phyloP scores from a whole-genome alignment of 2,329 filamentous ascomycete genomes.

The Diaporthe capsici region DNA sequence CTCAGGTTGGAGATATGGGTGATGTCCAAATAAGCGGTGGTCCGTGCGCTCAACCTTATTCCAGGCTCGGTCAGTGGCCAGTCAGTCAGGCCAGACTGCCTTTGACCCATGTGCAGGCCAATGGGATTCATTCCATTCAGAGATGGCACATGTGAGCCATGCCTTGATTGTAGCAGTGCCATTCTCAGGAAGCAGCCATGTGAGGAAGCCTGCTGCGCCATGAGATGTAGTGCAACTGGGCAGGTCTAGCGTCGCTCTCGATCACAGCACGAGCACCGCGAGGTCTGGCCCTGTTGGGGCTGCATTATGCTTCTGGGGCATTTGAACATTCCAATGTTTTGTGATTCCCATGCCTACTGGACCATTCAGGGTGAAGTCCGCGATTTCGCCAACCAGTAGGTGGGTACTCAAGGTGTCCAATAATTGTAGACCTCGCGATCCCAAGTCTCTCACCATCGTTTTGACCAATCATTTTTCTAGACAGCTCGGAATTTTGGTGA shows the following conservation, averaged over 20 bases:
- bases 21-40: slow-evolving; percentile 28
- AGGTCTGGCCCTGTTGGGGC: neutral
- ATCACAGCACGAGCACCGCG: neutral
- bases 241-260: neutral
- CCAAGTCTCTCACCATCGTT: neutral
- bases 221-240: neutral
- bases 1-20: neutral
- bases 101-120: neutral
- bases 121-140: neutral
- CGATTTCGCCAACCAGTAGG: neutral
- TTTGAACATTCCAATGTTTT: accelerated
- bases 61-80: neutral
- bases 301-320: neutral
- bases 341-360: neutral
- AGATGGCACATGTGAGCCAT: too few relatives aligned
- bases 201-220: neutral
- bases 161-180: too few relatives aligned
- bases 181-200: neutral
- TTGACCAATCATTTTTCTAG: neutral
- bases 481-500: neutral
- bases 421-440: neutral
- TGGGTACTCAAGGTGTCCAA: neutral
- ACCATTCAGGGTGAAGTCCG: neutral
- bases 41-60: neutral
- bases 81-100: neutral